Evolutionary conservation across 768 basidiomycete species (phyloP), one percentile per base, ranked within the genome.

Genomic region (Agaricus bisporus): DNA sequence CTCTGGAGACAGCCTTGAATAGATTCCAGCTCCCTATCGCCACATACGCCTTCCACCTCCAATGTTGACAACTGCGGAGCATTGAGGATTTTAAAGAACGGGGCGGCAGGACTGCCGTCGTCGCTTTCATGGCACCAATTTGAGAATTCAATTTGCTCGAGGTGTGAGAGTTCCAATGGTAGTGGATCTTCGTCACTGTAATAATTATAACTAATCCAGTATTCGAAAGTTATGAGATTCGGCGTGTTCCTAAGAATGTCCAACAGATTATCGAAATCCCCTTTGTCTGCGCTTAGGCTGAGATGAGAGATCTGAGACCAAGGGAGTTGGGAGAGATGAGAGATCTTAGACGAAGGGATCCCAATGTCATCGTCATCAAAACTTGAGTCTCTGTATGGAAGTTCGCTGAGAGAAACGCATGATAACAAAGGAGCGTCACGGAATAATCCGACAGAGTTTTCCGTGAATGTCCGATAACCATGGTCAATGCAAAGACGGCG

Each of bases 401-500:
- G n/a, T n/a, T n/a, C 29, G 29, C 29, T 5, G 29, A 52, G 20
- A 12, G 3, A 5, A 36, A 53, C 17, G 14, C 7, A n/a, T 8
- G 52, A 47, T 6, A 53, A 44, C 15, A 46, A 25, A 3, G 52
- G 52, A 20, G 52, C 52, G n/a, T 41, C 20, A 4, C 9, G 37
- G n/a, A 53, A 53, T 32, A 53, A 28, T 3, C 14, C 17, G 9
- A 5, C 6, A 29, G 5, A 38, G n/a, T 22, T 20, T 11, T 1
- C 8, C 7, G 14, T 9, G 4, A 11, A 8, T n/a, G n/a, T n/a
- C n/a, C 2, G 4, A 26, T 5, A 15, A 12, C 12, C 26, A 10
- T 14, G 9, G 25, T 5, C 43, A 32, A 26, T 12, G 3, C 20
- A 14, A 9, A 45, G 2, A 5, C 26, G 11, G 12, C 44, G 26